Base-by-base conservation (phyloP, 2,329 filamentous ascomycete species). In the Peltaster fructicola region DNA sequence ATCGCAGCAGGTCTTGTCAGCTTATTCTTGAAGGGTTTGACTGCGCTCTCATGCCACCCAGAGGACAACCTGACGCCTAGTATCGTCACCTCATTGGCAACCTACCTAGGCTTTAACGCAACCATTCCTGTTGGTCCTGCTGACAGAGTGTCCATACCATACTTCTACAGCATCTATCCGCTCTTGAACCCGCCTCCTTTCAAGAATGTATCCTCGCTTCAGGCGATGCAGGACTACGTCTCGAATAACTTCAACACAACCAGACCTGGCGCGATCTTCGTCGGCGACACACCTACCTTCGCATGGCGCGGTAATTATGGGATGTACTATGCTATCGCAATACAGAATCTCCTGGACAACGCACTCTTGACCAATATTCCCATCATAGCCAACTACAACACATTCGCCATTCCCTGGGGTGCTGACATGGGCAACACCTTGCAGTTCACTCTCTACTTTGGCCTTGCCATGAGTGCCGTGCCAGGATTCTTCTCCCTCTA, bases 401-500 rank as follows among this genome's bases (percentile, higher is more conserved):
- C 67, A 8, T 91, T 93, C 40, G 79, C 79, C 34, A 63, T 69
- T 0, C 77, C 79, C 0, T 84, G 73, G 53, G 56, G 65, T 14
- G 68, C 77, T 0, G 59, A 59, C 11, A 68, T 71, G 6, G 79
- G 79, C 11, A 61, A 84, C 24, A 72, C 73, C 1, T 53, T 92
- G 13, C 79, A 90, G 44, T 59, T 91, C 10, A 68, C 85, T 19
- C 59, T 79, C 6, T 92, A 92, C 50, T 76, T 88, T 45, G 71
- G 75, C 8, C 61, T 93, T 6, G 78, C 74, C 1, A 70, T 90
- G 51, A 63, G 68, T 5, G 71, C 73, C 1, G 88, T 76, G 39
- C 81, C 84, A 1, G 80, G 75, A 8, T 84, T 93, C 57, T 90
- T 92, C 40, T 68, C 78, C 0, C 57, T 93, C 4, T 93, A 93